phyloP scores from a whole-genome alignment of 495 filamentous ascomycete genomes.

The Ramalina intermedia region DNA sequence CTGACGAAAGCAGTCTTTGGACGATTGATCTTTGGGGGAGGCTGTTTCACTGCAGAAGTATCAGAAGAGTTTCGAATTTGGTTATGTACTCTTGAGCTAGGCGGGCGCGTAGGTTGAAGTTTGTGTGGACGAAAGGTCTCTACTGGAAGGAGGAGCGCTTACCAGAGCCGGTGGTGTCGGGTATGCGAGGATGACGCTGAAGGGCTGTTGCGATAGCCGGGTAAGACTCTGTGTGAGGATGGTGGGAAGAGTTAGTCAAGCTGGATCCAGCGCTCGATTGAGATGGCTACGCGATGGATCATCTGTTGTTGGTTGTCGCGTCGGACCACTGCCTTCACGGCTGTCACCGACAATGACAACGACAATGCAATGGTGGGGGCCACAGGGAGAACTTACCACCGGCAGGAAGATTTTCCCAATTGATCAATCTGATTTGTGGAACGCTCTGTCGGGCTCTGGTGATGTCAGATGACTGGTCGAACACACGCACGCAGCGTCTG shows the following conservation, averaged over 20 bases:
- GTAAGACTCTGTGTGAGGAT: background rate
- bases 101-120: constrained; percentile 15
- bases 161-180: constrained; percentile 12
- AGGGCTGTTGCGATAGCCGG: constrained; percentile 16
- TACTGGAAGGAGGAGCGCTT: constrained; percentile 12
- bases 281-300: constrained; percentile 7
- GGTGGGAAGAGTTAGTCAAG: background rate
- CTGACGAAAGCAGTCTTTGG: background rate
- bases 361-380: background rate
- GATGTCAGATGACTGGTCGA: background rate
- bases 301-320: constrained; percentile 9
- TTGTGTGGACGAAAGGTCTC: constrained; percentile 6
- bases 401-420: background rate
- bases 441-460: too few species aligned
- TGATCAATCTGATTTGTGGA: constrained; percentile 4
- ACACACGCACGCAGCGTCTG: constrained; percentile 5
- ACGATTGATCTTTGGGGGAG: background rate
- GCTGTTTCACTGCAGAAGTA: background rate
- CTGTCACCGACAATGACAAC: background rate
- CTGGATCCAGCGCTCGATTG: too few species aligned
- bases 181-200: constrained; percentile 10
- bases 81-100: background rate
- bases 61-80: constrained; percentile 2
- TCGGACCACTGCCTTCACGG: background rate
- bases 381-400: too few species aligned